Conservation (phyloP, 2,329 filamentous ascomycete genomes). For the Elsinoe fawcettii region DNA sequence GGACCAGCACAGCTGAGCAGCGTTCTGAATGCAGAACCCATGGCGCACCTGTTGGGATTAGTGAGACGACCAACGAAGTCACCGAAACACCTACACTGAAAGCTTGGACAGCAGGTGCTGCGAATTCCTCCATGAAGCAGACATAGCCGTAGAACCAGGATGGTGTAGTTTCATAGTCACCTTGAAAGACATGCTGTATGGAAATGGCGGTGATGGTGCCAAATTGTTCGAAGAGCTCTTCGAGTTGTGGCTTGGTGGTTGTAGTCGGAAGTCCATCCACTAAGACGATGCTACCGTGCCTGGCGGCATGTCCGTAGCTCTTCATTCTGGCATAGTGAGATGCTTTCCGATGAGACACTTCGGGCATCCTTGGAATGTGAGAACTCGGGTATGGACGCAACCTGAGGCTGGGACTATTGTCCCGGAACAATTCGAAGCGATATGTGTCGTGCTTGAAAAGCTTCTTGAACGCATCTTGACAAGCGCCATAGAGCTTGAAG, state of each 20-base stretch:
- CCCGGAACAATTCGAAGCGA: conserved; percentile 21
- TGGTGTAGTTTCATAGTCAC: background rate
- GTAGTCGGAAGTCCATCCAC: conserved; percentile 14
- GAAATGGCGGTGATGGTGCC: conserved; percentile 11
- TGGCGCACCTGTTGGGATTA: background rate
- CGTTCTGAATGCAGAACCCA: conserved; percentile 2
- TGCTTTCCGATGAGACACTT: background rate
- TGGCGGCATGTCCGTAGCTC: background rate
- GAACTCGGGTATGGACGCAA: background rate
- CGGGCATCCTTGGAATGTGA: background rate
- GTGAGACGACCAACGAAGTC: background rate
- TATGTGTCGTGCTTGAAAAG: conserved; percentile 22
- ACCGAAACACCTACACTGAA: background rate
- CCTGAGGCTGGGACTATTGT: background rate
- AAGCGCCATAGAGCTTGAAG: conserved; percentile 26
- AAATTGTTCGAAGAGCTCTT: conserved; percentile 12
- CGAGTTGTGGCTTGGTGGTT: background rate
- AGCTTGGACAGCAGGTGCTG: conserved; percentile 2
- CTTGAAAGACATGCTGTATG: background rate
- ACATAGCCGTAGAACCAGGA: background rate
- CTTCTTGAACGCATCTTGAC: conserved; percentile 25
- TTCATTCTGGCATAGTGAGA: background rate
- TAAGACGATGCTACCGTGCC: conserved; percentile 14
- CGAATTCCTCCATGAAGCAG: conserved; percentile 1
- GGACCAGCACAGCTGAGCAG: conserved; percentile 1